Conservation (phyloP, 371 early-diverging fungal species). For the Apophysomyces trapeziformis region DNA sequence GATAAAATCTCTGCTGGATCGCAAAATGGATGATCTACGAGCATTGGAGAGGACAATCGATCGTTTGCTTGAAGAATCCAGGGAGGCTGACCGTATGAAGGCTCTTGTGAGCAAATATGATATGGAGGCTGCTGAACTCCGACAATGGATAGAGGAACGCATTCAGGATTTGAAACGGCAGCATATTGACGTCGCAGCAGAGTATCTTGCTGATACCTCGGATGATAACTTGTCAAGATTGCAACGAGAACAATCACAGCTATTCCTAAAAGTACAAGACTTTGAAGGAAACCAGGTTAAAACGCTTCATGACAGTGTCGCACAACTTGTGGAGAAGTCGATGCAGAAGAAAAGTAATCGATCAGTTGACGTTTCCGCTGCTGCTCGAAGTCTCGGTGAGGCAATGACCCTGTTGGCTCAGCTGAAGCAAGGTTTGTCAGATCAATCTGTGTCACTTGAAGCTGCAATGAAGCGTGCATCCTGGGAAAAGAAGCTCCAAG, state of each 20-base stretch:
- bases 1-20: conserved; percentile 34
- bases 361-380: conserved; percentile 31
- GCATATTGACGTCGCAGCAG: conserved; percentile 47
- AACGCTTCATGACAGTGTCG: conserved; percentile 39
- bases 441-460: conserved; percentile 41
- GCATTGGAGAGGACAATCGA: conserved; percentile 29
- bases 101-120: conserved; percentile 33
- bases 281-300: conserved; percentile 39
- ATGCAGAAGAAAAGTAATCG: conserved; percentile 30
- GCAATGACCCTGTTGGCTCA: conserved; percentile 37
- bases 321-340: conserved; percentile 31
- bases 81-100: conserved; percentile 29
- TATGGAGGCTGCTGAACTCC: conserved; percentile 32
- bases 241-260: conserved; percentile 23
- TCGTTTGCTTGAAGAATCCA: conserved; percentile 25
- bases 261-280: conserved; percentile 21
- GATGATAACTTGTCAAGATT: conserved; percentile 21
- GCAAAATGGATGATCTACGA: conserved; percentile 32
- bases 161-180: conserved; percentile 26
- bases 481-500: conserved; percentile 37
- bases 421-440: conserved; percentile 35
- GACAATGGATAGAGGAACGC: conserved; percentile 42
- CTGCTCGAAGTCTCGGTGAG: conserved; percentile 38
- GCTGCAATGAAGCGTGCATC: conserved; percentile 32
- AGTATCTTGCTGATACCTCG: conserved; percentile 22